These are phyloP conservation scores for Lomentospora prolificans DNA, from an alignment of 2,329 filamentous ascomycete genomes.

Conservation along the genomic window DNA sequence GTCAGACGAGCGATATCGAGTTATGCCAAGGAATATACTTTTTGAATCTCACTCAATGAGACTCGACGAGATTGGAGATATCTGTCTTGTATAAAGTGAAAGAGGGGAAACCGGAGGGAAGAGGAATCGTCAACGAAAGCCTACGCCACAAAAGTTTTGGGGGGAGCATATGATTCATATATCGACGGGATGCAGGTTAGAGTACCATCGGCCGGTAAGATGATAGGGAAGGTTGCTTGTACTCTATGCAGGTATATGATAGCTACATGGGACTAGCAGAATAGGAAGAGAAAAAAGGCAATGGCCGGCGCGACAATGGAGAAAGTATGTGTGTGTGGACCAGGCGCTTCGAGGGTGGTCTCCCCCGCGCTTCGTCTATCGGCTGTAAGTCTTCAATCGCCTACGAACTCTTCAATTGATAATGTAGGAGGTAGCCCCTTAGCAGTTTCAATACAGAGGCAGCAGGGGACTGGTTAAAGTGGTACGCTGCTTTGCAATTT, in stretches of 20 bases:
- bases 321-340: neutral
- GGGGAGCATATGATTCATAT: constrained; percentile 1
- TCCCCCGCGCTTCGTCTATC: constrained; percentile 2
- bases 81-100: neutral
- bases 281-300: neutral
- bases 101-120: neutral
- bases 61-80: neutral
- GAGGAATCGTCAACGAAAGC: neutral
- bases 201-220: neutral
- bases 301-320: neutral
- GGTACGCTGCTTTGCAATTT: neutral
- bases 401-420: too few relatives aligned
- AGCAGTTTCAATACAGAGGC: neutral
- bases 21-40: neutral
- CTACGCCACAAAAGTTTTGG: neutral
- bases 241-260: neutral
- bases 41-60: neutral
- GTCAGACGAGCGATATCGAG: neutral
- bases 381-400: neutral
- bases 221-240: neutral
- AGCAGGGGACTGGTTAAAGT: neutral
- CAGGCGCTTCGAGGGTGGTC: neutral
- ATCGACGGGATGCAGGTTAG: neutral
- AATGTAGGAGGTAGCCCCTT: neutral
- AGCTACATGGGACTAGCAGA: neutral